Percentiles rank a stretch among this genome's conserved stretches.
Evolutionary conservation across 2,329 filamentous ascomycete genomes (phyloP).

Genomic region (Calonectria fujianensis): DNA sequence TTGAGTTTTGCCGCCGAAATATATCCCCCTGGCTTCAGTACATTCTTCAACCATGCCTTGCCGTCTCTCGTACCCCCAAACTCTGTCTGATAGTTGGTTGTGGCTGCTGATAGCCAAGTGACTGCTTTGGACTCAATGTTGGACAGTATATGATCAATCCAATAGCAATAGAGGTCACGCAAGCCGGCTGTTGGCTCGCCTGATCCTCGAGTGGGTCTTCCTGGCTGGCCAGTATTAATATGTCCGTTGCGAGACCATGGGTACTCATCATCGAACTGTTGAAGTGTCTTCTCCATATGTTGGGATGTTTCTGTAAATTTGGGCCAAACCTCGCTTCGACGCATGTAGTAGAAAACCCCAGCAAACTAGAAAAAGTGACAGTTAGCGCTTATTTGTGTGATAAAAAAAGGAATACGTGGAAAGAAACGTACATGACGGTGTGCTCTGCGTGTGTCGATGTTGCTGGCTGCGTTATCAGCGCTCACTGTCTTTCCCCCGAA

Average conservation of each 20-base stretch:
- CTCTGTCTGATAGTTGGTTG: neutral
- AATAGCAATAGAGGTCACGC: slow-evolving; percentile 3
- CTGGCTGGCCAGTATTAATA: neutral
- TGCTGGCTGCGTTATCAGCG: neutral
- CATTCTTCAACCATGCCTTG: neutral
- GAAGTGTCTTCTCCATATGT: neutral
- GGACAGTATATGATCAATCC: neutral
- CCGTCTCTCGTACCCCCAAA: neutral
- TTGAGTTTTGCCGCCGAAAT: neutral
- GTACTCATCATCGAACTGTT: neutral
- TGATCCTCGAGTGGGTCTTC: neutral
- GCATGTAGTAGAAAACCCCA: neutral
- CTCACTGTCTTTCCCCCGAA: too few relatives aligned
- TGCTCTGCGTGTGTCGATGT: neutral
- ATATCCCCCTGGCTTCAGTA: neutral
- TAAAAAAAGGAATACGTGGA: too few relatives aligned
- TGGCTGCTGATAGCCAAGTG: neutral
- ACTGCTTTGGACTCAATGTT: neutral
- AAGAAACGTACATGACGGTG: neutral
- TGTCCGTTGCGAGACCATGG: neutral
- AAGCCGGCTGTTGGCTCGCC: neutral
- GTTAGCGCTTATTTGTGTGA: too few relatives aligned
- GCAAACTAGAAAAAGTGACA: neutral
- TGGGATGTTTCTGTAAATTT: neutral
- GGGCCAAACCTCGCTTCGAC: neutral